These are phyloP conservation scores for Metschnikowia cubensis DNA, from an alignment of 805 yeast genomes.

Conservation along the genomic window DNA sequence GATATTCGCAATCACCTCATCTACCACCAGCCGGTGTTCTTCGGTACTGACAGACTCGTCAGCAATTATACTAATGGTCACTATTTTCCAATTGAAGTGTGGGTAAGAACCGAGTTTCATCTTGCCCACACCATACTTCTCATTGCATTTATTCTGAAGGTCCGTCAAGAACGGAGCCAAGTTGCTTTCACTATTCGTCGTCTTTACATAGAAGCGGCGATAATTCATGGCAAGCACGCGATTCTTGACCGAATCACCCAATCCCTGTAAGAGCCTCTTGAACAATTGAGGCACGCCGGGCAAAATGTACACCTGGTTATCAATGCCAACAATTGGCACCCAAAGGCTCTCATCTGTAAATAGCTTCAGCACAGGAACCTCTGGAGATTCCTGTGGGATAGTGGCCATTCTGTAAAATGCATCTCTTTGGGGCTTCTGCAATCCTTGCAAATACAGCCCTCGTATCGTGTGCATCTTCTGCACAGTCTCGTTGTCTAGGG, in stretches of 20 bases:
- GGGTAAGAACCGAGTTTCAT: slow-evolving; percentile 86
- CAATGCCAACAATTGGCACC: slow-evolving; percentile 81
- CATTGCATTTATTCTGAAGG: slow-evolving; percentile 43
- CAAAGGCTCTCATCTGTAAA: slow-evolving; percentile 52
- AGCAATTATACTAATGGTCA: slow-evolving; percentile 75
- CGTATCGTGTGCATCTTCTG: slow-evolving; percentile 53
- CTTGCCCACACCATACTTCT: slow-evolving; percentile 23
- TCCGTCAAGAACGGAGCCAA: slow-evolving; percentile 61
- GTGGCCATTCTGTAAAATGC: slow-evolving; percentile 81
- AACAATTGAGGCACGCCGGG: slow-evolving; percentile 86
- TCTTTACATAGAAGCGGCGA: slow-evolving; percentile 56
- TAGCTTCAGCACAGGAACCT: slow-evolving; percentile 37
- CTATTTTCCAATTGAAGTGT: slow-evolving; percentile 58
- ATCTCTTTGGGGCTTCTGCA: slow-evolving; percentile 41
- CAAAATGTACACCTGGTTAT: slow-evolving; percentile 60
- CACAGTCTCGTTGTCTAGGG: slow-evolving; percentile 54
- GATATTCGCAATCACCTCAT: slow-evolving; percentile 42
- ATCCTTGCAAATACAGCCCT: slow-evolving; percentile 30
- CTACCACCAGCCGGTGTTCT: slow-evolving; percentile 43
- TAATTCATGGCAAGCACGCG: slow-evolving; percentile 23
- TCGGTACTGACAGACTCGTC: slow-evolving; percentile 29
- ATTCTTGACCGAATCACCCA: slow-evolving; percentile 31
- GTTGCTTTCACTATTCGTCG: slow-evolving; percentile 56
- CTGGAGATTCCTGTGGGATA: slow-evolving; percentile 46
- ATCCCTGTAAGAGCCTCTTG: slow-evolving; percentile 46